These are phyloP conservation scores for Pueraria montana DNA, from an alignment of 306 rosid species.

Conservation along the genomic window DNA sequence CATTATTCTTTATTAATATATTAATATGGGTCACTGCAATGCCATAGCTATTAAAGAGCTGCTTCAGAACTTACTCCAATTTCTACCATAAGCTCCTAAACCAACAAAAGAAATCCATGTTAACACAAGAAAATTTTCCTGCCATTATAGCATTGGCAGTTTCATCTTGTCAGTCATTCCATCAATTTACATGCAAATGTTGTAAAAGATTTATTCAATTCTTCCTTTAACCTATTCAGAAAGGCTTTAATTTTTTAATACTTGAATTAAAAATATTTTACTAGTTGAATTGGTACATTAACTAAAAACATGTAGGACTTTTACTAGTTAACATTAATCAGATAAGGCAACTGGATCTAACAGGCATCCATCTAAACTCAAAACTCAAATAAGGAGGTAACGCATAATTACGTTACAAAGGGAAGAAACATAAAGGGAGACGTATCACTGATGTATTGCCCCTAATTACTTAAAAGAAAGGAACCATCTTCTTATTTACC, in stretches of 20 bases:
- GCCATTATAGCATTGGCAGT: slow-evolving; percentile 20
- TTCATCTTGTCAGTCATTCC: slow-evolving; percentile 30
- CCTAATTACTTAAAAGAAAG: slow-evolving; percentile 37
- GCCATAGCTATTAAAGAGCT: slow-evolving; percentile 26
- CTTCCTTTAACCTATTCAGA: slow-evolving; percentile 39
- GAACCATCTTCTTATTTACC: slow-evolving; percentile 44
- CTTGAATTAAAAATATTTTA: slow-evolving; percentile 19
- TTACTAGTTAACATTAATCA: slow-evolving; percentile 10
- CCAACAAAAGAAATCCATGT: slow-evolving; percentile 38
- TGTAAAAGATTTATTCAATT: neutral
- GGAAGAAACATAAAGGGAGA: neutral
- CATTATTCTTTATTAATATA: slow-evolving; percentile 3
- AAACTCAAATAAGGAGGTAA: slow-evolving; percentile 30
- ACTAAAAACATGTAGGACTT: slow-evolving; percentile 16
- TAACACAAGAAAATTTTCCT: neutral
- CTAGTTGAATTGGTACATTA: neutral
- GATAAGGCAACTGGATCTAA: slow-evolving; percentile 31
- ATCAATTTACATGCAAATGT: slow-evolving; percentile 37
- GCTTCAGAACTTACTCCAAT: slow-evolving; percentile 12
- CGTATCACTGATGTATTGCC: slow-evolving; percentile 5
- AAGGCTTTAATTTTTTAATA: neutral
- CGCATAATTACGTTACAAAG: slow-evolving; percentile 28
- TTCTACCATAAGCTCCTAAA: slow-evolving; percentile 37
- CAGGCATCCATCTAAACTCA: slow-evolving; percentile 36
- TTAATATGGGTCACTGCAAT: slow-evolving; percentile 32